Percentiles rank a stretch among this genome's conserved stretches.
These are phyloP conservation scores for Tephrocybe sp. DNA, from an alignment of 768 basidiomycete species.

Conservation along the genomic window DNA sequence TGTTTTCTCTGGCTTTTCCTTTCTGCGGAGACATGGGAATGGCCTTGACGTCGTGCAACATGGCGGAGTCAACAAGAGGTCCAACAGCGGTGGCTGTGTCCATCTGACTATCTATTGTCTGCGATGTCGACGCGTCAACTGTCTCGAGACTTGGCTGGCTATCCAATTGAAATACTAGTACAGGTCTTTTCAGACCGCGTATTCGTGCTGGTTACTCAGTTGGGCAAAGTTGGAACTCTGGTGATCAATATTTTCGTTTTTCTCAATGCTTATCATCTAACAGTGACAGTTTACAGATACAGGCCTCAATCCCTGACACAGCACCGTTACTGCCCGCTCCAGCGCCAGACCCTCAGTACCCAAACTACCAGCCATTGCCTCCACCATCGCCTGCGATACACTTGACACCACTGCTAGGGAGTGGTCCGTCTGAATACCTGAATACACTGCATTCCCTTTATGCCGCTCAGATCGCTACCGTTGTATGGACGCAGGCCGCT, in stretches of 20 bases:
- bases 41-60: conserved; percentile 21
- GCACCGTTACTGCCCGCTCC: conserved; percentile 46
- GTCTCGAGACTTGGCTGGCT: conserved; percentile 51
- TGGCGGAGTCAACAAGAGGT: neutral
- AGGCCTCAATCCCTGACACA: conserved; percentile 73
- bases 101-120: neutral
- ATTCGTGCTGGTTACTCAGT: conserved; percentile 86
- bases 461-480: conserved; percentile 82
- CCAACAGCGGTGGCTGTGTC: conserved; percentile 12
- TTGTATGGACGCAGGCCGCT: conserved; percentile 68
- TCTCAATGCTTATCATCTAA: conserved; percentile 7
- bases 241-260: conserved; percentile 40
- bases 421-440: conserved; percentile 64
- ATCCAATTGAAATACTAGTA: conserved; percentile 70
- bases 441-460: conserved; percentile 79
- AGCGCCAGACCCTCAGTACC: conserved; percentile 31
- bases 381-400: conserved; percentile 71
- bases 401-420: conserved; percentile 77
- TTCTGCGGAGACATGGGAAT: conserved; percentile 44
- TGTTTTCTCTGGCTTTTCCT: conserved; percentile 52
- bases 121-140: conserved; percentile 47
- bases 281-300: conserved; percentile 56
- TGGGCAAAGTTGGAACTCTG: conserved; percentile 87
- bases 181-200: conserved; percentile 81
- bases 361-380: conserved; percentile 44